Percentiles rank a stretch among this genome's conserved stretches.
Conservation (phyloP, 306 rosid species). For the Cyamopsis tetragonoloba region DNA sequence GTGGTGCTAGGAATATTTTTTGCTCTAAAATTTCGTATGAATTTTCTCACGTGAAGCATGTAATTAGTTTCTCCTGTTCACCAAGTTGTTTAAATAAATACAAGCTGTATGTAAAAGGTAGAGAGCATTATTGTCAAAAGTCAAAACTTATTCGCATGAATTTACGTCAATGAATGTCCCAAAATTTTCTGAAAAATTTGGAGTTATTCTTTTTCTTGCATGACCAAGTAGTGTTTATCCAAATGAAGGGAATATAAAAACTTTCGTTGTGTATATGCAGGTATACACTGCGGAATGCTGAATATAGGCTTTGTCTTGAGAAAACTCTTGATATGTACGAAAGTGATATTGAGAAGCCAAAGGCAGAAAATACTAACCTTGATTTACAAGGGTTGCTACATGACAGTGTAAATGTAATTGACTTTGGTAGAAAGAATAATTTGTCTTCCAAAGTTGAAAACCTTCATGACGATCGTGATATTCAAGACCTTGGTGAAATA, state of each 20-base stretch:
- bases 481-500: conserved; percentile 66
- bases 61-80: not conserved
- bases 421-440: conserved; percentile 44
- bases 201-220: not conserved
- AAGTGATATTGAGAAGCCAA: conserved; percentile 46
- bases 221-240: not conserved
- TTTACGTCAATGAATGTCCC: not conserved
- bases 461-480: conserved; percentile 39
- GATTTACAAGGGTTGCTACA: conserved; percentile 57
- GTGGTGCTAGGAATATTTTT: not conserved
- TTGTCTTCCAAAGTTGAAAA: conserved; percentile 44
- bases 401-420: conserved; percentile 53
- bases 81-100: not conserved
- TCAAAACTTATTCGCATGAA: not conserved
- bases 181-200: not conserved
- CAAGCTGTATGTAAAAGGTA: not conserved
- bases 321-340: conserved; percentile 58
- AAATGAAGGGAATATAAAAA: conserved; percentile 13
- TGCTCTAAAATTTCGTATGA: not conserved
- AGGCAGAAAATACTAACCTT: conserved; percentile 32
- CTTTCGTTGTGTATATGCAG: conserved; percentile 39
- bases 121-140: not conserved
- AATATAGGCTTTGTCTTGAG: conserved; percentile 88
- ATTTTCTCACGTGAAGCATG: conserved; percentile 5
- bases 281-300: conserved; percentile 90